phyloP scores from a whole-genome alignment of 1,139 yeast species.

The Debaryomycetaceae sp. region DNA sequence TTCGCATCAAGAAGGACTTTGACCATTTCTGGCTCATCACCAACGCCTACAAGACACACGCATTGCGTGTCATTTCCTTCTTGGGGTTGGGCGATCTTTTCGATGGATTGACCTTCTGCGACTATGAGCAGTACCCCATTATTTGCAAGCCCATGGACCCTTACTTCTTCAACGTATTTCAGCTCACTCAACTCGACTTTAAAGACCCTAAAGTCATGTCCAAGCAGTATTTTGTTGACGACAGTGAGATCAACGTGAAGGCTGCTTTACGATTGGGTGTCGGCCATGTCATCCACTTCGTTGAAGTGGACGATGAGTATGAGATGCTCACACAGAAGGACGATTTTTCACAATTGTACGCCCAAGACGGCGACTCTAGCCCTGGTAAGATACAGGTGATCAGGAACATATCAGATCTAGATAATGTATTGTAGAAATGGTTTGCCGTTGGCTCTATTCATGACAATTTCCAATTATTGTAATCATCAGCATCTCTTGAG shows the following conservation, averaged over 20 bases:
- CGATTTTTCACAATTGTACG: constrained; percentile 36
- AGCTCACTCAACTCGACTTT: constrained; percentile 57
- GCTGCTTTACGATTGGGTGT: constrained; percentile 52
- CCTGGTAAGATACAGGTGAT: constrained; percentile 28
- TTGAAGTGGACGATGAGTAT: constrained; percentile 49
- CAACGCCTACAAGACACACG: constrained; percentile 91
- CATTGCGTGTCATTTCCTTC: constrained; percentile 67
- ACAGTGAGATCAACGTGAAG: constrained; percentile 63
- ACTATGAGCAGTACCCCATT: constrained; percentile 64
- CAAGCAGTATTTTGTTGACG: constrained; percentile 69
- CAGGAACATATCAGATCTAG: constrained; percentile 29
- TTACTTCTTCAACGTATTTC: constrained; percentile 51
- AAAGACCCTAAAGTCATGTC: constrained; percentile 32
- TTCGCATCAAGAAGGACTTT: constrained; percentile 37
- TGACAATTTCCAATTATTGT: too few relatives aligned
- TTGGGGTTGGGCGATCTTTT: constrained; percentile 87
- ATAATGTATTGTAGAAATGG: constrained; percentile 9
- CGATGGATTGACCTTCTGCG: constrained; percentile 92
- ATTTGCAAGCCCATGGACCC: constrained; percentile 82
- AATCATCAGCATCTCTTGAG: too few relatives aligned
- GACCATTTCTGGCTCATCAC: constrained; percentile 78
- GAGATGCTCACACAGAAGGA: constrained; percentile 21
- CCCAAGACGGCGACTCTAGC: constrained; percentile 26
- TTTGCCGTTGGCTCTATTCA: background rate
- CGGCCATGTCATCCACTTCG: constrained; percentile 55